These are phyloP conservation scores for Letharia lupina DNA, from an alignment of 495 filamentous ascomycete species.

Conservation along the genomic window DNA sequence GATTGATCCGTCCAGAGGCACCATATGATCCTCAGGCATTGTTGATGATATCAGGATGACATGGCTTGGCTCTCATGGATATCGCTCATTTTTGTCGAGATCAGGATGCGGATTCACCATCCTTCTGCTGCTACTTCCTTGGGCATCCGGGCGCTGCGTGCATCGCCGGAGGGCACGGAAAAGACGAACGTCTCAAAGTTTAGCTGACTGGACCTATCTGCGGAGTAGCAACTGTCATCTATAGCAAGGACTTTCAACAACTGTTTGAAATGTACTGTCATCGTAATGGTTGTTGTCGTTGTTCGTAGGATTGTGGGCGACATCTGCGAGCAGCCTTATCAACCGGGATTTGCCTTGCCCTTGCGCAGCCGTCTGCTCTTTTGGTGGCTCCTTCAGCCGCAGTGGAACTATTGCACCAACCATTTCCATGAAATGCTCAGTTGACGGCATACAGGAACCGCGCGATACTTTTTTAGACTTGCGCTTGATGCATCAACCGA, in stretches of 20 bases:
- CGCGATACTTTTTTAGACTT: constrained; percentile 2
- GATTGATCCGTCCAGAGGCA: neutral
- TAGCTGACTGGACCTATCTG: neutral
- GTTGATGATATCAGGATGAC: neutral
- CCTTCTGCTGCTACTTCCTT: neutral
- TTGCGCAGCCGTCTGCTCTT: neutral
- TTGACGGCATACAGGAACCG: neutral
- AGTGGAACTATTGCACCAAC: neutral
- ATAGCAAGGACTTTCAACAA: neutral
- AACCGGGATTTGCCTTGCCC: neutral
- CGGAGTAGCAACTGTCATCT: neutral
- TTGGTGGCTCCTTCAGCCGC: neutral
- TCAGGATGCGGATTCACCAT: neutral
- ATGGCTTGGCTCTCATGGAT: neutral
- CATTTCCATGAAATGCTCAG: neutral
- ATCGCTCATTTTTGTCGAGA: neutral
- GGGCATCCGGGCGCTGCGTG: neutral
- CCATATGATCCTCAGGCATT: neutral
- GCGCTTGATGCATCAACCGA: neutral
- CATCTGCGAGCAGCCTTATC: constrained; percentile 1
- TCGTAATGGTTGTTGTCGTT: neutral
- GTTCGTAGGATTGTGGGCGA: neutral
- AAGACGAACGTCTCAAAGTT: neutral
- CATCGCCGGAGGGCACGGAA: neutral
- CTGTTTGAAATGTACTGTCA: neutral